Evolutionary conservation across 2,329 filamentous ascomycete species (phyloP).

Genomic region (Diaporthe australafricana): DNA sequence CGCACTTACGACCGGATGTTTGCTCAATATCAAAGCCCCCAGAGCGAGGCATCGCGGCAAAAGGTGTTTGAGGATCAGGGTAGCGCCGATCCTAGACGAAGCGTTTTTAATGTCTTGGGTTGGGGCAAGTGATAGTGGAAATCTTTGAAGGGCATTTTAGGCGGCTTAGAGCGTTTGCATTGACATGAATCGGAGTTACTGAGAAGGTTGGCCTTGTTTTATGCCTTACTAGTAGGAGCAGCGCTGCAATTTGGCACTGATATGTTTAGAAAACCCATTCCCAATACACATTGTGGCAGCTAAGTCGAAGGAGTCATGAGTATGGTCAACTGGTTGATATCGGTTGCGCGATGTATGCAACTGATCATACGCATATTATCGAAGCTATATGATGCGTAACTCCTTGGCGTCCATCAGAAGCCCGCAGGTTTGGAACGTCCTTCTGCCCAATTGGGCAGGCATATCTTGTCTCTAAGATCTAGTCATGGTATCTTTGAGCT

Average conservation of each 20-base stretch:
- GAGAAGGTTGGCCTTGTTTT: neutral
- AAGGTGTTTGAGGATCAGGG: constrained; percentile 46
- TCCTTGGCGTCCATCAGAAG: neutral
- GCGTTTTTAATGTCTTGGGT: constrained; percentile 33
- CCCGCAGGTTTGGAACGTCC: neutral
- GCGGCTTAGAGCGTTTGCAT: neutral
- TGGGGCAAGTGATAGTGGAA: constrained; percentile 9
- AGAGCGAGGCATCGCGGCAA: constrained; percentile 50
- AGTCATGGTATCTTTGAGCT: constrained; percentile 42
- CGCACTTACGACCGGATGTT: constrained; percentile 52
- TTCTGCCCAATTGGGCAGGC: neutral
- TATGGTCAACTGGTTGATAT: neutral
- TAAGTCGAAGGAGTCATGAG: neutral
- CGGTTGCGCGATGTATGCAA: neutral
- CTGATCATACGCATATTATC: neutral
- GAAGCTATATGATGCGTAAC: neutral
- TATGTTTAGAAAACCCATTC: neutral
- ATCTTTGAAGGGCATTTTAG: neutral
- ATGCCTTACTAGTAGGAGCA: neutral
- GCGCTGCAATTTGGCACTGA: neutral
- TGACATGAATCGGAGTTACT: neutral
- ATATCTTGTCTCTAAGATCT: constrained; percentile 1
- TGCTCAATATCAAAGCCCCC: constrained; percentile 50
- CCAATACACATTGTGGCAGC: neutral
- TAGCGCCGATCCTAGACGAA: constrained; percentile 29